Conservation (phyloP, 345 rosid species). For the Nephelium lappaceum region DNA sequence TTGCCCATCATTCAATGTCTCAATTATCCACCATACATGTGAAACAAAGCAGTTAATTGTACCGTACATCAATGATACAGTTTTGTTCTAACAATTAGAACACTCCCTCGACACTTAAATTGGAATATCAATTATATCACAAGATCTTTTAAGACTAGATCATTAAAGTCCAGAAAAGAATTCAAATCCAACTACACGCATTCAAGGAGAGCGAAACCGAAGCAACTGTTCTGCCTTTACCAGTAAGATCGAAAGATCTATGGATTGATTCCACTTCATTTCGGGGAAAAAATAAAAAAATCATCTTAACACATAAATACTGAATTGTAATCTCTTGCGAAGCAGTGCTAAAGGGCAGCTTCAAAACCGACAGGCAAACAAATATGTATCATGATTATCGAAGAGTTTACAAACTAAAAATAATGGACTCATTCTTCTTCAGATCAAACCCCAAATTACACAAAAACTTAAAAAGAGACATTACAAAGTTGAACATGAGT, state of each 20-base stretch:
- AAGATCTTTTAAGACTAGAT: not conserved
- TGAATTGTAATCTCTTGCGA: too few species aligned
- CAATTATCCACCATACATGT: not conserved
- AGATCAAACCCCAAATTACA: slow-evolving; percentile 19
- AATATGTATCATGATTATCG: not conserved
- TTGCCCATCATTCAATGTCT: not conserved
- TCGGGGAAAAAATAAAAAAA: not conserved
- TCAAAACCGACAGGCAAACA: not conserved
- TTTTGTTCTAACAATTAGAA: too few species aligned
- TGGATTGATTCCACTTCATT: not conserved
- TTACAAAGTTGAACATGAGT: slow-evolving; percentile 13
- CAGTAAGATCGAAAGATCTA: not conserved
- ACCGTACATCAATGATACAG: too few species aligned
- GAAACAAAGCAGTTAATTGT: not conserved
- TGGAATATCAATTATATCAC: too few species aligned
- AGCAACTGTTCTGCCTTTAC: not conserved
- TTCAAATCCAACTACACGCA: not conserved
- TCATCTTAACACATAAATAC: not conserved
- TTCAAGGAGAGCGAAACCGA: not conserved
- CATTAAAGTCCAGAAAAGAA: not conserved
- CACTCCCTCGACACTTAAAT: too few species aligned
- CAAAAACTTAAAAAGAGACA: not conserved
- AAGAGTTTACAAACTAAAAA: slow-evolving; percentile 14
- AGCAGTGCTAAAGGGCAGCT: not conserved
- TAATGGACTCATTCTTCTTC: not conserved